These are phyloP conservation scores for Hamigera avellanea DNA, from an alignment of 495 filamentous ascomycete genomes.

Conservation along the genomic window DNA sequence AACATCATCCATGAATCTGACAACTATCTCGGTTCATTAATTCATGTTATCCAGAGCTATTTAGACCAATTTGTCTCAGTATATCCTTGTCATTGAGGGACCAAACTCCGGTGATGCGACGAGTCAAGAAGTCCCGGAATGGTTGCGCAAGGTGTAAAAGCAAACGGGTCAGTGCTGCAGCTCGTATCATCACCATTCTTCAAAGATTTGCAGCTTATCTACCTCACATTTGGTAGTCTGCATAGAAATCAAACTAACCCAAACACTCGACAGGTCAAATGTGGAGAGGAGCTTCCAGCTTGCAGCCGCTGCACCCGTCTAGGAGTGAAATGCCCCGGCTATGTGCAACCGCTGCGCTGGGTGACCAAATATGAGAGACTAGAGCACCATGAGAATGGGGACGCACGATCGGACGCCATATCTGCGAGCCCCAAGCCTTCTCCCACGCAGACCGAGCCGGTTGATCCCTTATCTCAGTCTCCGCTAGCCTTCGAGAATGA, in stretches of 20 bases:
- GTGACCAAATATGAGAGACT: constrained; percentile 37
- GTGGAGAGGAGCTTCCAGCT: constrained; percentile 41
- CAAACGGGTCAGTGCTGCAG: constrained; percentile 31
- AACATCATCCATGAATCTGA: no score
- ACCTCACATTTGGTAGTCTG: no score
- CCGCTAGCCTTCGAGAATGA: constrained; percentile 1
- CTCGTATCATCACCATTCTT: not conserved
- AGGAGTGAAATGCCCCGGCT: constrained; percentile 40
- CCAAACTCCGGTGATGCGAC: constrained; percentile 27
- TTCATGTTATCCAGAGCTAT: no score
- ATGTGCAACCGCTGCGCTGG: constrained; percentile 41
- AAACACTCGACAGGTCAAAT: constrained; percentile 35
- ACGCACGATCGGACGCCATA: no score
- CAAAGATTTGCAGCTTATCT: not conserved
- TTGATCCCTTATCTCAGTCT: constrained; percentile 1
- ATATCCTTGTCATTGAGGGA: no score
- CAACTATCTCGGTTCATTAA: no score
- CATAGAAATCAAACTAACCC: constrained; percentile 3
- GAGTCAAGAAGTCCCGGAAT: constrained; percentile 37
- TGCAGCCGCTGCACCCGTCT: constrained; percentile 41
- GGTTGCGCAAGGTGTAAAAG: constrained; percentile 39
- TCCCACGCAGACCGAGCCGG: constrained; percentile 1
- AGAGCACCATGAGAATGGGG: not conserved
- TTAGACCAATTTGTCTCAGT: no score
- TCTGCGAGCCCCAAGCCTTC: not conserved